phyloP scores from a whole-genome alignment of 768 basidiomycete species.

The Russula ochroleuca region DNA sequence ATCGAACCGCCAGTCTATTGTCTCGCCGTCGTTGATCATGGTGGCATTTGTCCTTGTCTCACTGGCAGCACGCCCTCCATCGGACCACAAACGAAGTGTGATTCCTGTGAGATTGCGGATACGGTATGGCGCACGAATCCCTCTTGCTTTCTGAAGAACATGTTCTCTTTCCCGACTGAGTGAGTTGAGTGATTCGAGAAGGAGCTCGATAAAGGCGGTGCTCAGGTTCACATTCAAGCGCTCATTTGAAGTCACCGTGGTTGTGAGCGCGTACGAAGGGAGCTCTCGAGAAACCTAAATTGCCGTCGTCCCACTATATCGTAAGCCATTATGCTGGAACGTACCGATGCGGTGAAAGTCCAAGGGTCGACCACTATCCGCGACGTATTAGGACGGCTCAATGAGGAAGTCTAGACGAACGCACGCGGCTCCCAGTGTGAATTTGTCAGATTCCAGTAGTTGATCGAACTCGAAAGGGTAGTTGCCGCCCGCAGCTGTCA shows the following conservation, averaged over 20 bases:
- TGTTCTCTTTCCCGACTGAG: constrained; percentile 72
- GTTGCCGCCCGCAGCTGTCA: constrained; percentile 77
- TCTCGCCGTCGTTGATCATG: constrained; percentile 68
- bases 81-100: constrained; percentile 82
- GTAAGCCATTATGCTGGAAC: constrained; percentile 18
- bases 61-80: constrained; percentile 52
- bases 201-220: constrained; percentile 84
- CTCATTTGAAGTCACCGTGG: constrained; percentile 69
- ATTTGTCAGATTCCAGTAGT: constrained; percentile 95
- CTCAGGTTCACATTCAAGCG: constrained; percentile 89
- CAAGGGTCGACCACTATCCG: constrained; percentile 87
- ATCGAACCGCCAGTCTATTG: constrained; percentile 93
- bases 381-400: background rate
- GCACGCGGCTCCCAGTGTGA: constrained; percentile 96
- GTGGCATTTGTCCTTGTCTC: constrained; percentile 48
- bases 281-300: constrained; percentile 52
- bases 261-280: constrained; percentile 47
- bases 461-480: constrained; percentile 75
- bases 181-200: constrained; percentile 64
- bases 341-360: constrained; percentile 74
- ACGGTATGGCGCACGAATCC: constrained; percentile 89
- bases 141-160: constrained; percentile 71
- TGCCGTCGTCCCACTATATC: background rate
- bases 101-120: constrained; percentile 89
- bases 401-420: constrained; percentile 29